Evolutionary conservation across 2,329 filamentous ascomycete genomes (phyloP), one percentile per base, ranked within the genome.

Genomic region (Fusarium citri): DNA sequence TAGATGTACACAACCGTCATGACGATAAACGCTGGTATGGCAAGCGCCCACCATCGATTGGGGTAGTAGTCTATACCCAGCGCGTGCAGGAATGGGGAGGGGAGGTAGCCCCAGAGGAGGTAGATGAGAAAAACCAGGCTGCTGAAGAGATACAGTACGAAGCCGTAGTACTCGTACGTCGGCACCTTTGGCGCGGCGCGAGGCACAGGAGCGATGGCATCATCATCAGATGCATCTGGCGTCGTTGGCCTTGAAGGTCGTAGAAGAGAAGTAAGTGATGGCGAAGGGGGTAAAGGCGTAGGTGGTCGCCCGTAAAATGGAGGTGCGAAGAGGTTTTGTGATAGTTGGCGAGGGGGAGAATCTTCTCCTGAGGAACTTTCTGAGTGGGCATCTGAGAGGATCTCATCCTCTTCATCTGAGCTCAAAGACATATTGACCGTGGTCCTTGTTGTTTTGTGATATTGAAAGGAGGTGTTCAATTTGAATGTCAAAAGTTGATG

Each of bases 121-220:
- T 89, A 92, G 76, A 88, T 85, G 77, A 92, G 84, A 78, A 98
- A 98, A 3, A 89, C 89, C 54, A 96, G 84, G 23, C 91, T 93
- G 67, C 92, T 94, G 77, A 95, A 93, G 41, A 99, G 87, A 83
- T 99, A 98, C 51, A 99, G 88, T 56, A 97, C 95, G 82, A 99
- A 99, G 78, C 96, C 96, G 79, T 98, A 98, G 87, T 98, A 99
- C 79, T 99, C 96, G 83, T 99, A 98, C 0, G 96, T 99, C n/a
- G 96, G 96, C 4, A 99, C 94, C 78, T 96, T 94, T 3, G 96
- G 96, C 56, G 91, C 91, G 3, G 94, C 94, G 59, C 94, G 91
- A 8, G 94, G 93, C 20, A 97, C 89, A 49, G 94, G 92, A 7
- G 94, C 93, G 18, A 97, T 88, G 40, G 92, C 87, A 74, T 98